Conservation (phyloP, 331 rosid species). For the Saraca asoca region DNA sequence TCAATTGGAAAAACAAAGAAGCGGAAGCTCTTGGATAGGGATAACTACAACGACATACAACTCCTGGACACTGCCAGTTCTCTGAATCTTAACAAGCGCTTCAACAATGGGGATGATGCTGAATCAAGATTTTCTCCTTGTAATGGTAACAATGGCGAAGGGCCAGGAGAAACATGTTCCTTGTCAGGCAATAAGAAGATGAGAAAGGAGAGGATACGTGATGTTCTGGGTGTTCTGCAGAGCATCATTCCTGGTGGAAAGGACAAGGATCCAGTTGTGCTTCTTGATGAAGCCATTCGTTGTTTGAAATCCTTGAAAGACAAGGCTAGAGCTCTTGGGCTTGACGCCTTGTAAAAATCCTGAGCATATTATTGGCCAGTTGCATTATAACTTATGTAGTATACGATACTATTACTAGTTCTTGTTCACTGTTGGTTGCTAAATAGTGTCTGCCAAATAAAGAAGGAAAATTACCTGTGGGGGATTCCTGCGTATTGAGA, state of each 20-base stretch:
- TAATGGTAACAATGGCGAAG: background rate
- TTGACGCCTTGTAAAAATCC: conserved; percentile 45
- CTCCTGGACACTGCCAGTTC: conserved; percentile 67
- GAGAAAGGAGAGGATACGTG: conserved; percentile 70
- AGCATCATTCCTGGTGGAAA: conserved; percentile 75
- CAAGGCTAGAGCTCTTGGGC: conserved; percentile 66
- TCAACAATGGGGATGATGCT: conserved; percentile 50
- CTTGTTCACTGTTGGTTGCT: conserved; percentile 7
- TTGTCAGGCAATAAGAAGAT: conserved; percentile 51
- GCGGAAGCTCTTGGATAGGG: conserved; percentile 56
- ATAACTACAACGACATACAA: conserved; percentile 37
- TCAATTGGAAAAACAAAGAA: conserved; percentile 59
- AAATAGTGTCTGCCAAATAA: conserved; percentile 42
- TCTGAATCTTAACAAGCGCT: conserved; percentile 43
- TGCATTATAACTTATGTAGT: conserved; percentile 25
- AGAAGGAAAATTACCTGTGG: conserved; percentile 19
- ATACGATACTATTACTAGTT: background rate
- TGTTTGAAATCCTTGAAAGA: conserved; percentile 70
- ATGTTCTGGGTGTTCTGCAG: conserved; percentile 66
- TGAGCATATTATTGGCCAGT: background rate
- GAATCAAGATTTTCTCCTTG: conserved; percentile 62
- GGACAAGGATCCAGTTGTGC: conserved; percentile 70
- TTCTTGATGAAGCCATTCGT: conserved; percentile 79
- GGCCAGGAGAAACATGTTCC: conserved; percentile 42
- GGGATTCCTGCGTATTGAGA: background rate